Percentiles rank a stretch among this genome's conserved stretches.
phyloP scores from a whole-genome alignment of 75 land plant genomes.

The Sequoiadendron giganteum region DNA sequence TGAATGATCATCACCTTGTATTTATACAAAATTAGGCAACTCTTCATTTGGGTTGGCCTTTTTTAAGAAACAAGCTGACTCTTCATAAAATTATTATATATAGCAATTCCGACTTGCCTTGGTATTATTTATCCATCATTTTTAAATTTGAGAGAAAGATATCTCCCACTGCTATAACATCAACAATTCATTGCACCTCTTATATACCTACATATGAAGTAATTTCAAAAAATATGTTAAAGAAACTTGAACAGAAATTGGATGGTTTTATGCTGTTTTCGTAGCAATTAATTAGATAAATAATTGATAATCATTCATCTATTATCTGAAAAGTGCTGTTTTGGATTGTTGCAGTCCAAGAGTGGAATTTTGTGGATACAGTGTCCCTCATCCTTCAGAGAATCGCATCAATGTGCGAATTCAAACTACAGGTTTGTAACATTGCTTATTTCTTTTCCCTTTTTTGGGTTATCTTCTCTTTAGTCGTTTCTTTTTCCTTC shows the following conservation, averaged over 20 bases:
- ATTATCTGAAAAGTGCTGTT: neutral
- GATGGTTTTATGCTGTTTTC: neutral
- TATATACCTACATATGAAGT: neutral
- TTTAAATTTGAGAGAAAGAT: too few species aligned
- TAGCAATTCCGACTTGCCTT: too few species aligned
- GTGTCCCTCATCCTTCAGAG: conserved; percentile 96
- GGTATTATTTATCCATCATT: too few species aligned
- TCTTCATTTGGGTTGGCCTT: too few species aligned
- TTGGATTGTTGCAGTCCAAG: conserved; percentile 67
- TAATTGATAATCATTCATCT: neutral
- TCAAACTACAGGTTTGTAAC: conserved; percentile 83
- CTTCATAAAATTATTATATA: too few species aligned
- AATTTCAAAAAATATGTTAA: neutral
- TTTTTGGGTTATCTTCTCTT: neutral
- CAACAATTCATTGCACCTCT: neutral
- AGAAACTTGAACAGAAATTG: neutral
- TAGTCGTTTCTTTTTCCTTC: neutral
- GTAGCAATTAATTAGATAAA: neutral
- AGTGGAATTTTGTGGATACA: conserved; percentile 87
- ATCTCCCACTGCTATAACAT: too few species aligned
- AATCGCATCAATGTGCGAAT: conserved; percentile 81
- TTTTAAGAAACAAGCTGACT: too few species aligned
- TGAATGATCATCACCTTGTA: too few species aligned
- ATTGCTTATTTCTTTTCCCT: neutral
- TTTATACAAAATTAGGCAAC: too few species aligned